Evolutionary conservation across 225 moss, liverwort and hornwort species (phyloP), one percentile per base, ranked within the genome.

Genomic region (Marchantia paleacea): DNA sequence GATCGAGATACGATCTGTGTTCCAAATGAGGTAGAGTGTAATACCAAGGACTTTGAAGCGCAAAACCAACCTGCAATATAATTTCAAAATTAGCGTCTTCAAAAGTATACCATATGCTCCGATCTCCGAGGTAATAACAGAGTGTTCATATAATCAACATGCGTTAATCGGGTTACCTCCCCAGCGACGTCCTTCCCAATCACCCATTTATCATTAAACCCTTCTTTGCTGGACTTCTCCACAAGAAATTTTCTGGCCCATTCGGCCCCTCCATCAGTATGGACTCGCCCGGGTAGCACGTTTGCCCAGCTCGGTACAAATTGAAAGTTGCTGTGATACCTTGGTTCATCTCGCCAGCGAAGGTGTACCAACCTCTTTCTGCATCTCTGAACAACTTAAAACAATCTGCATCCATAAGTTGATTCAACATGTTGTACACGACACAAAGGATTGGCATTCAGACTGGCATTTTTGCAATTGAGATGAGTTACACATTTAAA

Each of bases 1-100:
- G 82, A 18, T 60, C 57, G 9, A 86, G 19, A 54, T 86, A 86
- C 13, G 76, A 66, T 10, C n/a, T 57, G 19, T 73, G 75, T 73
- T 85, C 82, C 0, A 80, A 12, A 6, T 70, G 63, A 14, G 79
- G 82, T 52, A 82, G 58, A 57, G 80, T 80, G 67, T 66, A 80
- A 50, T 72, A 72, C 75, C 76, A 83, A 12, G 82, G 85, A 29
- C 65, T 82, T 3, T 28, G 19, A 60, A 86, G 55, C 0, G 80
- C 71, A 39, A 80, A 86, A 15, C 58, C 65, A 30, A 83, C 63
- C 84, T n/a, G n/a, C n/a, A n/a, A n/a, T n/a, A 14, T 14, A 14
- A 8, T 8, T 14, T n/a, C 39, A 39, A 39, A 39, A 39, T 39
- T 5, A 39, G 39, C 39, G 2, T 39, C 39, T 39, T 39, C 39